phyloP scores from a whole-genome alignment of 2,329 filamentous ascomycete species.

The Ophiostoma novo-ulmi region DNA sequence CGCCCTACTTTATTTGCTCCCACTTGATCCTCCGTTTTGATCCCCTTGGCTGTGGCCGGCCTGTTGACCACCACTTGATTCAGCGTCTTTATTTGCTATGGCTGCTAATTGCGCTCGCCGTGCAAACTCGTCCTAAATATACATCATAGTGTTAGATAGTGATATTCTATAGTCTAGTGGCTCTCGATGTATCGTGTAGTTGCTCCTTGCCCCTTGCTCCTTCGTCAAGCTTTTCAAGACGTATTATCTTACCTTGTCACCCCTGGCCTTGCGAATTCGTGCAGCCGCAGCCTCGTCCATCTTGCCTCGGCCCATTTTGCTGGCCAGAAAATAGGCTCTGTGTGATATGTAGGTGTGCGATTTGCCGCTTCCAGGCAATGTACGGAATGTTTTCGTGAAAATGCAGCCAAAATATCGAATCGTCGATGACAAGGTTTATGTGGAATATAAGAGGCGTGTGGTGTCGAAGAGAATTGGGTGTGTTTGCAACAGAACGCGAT shows the following conservation, averaged over 20 bases:
- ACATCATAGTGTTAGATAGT: not conserved
- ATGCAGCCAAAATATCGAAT: not conserved
- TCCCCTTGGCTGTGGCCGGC: not conserved
- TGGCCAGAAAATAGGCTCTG: not conserved
- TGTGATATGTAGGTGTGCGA: not conserved
- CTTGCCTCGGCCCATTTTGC: slow-evolving; percentile 35
- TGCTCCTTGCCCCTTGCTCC: not conserved
- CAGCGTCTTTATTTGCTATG: slow-evolving; percentile 33
- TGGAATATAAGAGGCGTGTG: not conserved
- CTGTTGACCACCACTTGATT: slow-evolving; percentile 25
- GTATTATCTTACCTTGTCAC: slow-evolving; percentile 35
- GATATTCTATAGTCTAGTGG: not conserved
- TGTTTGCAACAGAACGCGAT: not conserved
- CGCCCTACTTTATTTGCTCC: not conserved
- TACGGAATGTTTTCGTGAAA: not conserved
- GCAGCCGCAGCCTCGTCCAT: slow-evolving; percentile 42
- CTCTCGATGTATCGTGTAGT: not conserved
- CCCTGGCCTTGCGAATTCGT: slow-evolving; percentile 40
- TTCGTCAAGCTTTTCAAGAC: not conserved
- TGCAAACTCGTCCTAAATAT: slow-evolving; percentile 36
- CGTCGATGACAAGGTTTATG: not conserved
- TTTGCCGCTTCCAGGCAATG: not conserved
- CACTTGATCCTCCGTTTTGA: not conserved
- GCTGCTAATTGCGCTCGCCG: slow-evolving; percentile 37
- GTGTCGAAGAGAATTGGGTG: not conserved